Evolutionary conservation across 2,329 filamentous ascomycete genomes (phyloP).

Genomic region (Periglandula ipomoeae): DNA sequence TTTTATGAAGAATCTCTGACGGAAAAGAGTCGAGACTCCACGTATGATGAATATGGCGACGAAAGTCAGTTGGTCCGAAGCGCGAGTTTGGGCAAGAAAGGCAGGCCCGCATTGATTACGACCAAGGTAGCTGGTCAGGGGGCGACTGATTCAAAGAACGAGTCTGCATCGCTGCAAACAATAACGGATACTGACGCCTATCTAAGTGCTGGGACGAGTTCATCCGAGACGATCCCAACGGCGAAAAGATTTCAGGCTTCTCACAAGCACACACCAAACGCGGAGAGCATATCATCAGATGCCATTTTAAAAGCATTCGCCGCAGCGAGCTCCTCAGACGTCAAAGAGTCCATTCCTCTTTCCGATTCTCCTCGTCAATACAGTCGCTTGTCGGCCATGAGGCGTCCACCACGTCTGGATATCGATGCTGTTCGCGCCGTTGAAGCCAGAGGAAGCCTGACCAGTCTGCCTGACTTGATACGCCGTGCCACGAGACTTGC

Average conservation of each 20-base stretch:
- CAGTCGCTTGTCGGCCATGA: constrained; percentile 44
- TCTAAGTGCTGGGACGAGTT: constrained; percentile 36
- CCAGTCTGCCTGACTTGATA: constrained; percentile 87
- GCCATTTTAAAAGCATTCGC: constrained; percentile 42
- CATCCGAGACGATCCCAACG: constrained; percentile 32
- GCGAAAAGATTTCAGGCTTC: constrained; percentile 12
- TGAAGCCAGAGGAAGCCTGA: constrained; percentile 79
- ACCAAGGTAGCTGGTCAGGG: constrained; percentile 15
- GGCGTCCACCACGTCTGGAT: constrained; percentile 65
- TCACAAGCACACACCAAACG: constrained; percentile 10
- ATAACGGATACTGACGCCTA: constrained; percentile 38
- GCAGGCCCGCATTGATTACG: constrained; percentile 46
- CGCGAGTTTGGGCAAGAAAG: constrained; percentile 52
- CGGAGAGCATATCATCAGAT: constrained; percentile 28
- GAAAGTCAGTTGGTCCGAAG: constrained; percentile 50
- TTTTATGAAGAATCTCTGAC: constrained; percentile 41
- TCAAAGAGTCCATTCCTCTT: constrained; percentile 22
- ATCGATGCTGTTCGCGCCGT: constrained; percentile 74
- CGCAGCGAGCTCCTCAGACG: constrained; percentile 36
- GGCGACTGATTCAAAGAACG: constrained; percentile 18
- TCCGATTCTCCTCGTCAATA: constrained; percentile 20
- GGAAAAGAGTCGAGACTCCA: constrained; percentile 32
- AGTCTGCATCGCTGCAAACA: constrained; percentile 28
- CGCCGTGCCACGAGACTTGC: constrained; percentile 78
- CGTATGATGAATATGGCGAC: constrained; percentile 40